phyloP scores from a whole-genome alignment of 495 filamentous ascomycete genomes.

The Bacidia rubella region DNA sequence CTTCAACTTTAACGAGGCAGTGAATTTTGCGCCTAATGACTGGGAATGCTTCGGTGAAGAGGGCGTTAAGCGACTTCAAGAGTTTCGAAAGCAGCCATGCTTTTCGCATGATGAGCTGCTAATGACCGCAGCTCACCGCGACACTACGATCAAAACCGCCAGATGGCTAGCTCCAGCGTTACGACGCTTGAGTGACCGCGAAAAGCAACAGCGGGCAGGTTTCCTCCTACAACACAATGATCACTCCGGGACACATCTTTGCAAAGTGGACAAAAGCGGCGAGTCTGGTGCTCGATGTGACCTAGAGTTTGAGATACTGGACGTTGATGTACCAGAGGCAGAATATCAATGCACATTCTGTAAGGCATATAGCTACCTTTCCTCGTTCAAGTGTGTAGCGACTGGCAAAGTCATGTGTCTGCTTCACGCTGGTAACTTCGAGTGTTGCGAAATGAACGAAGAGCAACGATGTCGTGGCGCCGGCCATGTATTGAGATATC shows the following conservation, averaged over 20 bases:
- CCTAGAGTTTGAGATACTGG: slow-evolving; percentile 39
- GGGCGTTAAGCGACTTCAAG: slow-evolving; percentile 74
- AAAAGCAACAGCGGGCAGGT: slow-evolving; percentile 49
- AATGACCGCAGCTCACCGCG: slow-evolving; percentile 66
- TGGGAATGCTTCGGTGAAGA: slow-evolving; percentile 90
- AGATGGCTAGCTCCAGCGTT: slow-evolving; percentile 89
- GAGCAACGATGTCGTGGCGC: slow-evolving; percentile 45
- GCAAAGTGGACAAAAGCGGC: slow-evolving; percentile 27
- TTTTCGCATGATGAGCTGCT: slow-evolving; percentile 97
- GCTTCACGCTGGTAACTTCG: slow-evolving; percentile 58
- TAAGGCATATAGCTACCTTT: slow-evolving; percentile 85
- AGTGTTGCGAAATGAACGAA: slow-evolving; percentile 61
- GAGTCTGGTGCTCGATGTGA: slow-evolving; percentile 25
- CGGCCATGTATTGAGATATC: slow-evolving; percentile 57
- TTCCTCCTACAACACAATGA: slow-evolving; percentile 55
- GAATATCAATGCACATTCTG: slow-evolving; percentile 84
- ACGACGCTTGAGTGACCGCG: slow-evolving; percentile 58
- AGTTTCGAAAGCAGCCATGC: slow-evolving; percentile 82
- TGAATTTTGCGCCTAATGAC: slow-evolving; percentile 94
- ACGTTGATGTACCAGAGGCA: slow-evolving; percentile 70
- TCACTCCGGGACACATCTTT: slow-evolving; percentile 30
- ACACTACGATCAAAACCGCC: slow-evolving; percentile 79
- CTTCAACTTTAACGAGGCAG: slow-evolving; percentile 98
- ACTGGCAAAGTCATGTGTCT: slow-evolving; percentile 68
- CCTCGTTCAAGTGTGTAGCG: slow-evolving; percentile 70